Percentiles rank a stretch among this genome's conserved stretches.
Conservation (phyloP, 495 filamentous ascomycete genomes). For the Tuber brumale region DNA sequence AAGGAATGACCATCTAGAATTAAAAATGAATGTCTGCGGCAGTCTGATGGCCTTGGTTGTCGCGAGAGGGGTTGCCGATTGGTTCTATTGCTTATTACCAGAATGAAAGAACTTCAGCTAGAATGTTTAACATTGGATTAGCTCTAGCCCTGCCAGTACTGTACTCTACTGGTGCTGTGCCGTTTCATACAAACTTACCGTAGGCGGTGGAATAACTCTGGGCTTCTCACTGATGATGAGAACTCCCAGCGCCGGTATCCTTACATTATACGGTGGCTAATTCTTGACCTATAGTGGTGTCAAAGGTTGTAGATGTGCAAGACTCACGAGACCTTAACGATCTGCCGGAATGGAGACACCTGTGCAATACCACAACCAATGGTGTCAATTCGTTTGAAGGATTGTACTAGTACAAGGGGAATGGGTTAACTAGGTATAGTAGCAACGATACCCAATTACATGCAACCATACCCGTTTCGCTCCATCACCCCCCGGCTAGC, state of each 20-base stretch:
- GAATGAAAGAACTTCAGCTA: background rate
- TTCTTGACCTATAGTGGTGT: background rate
- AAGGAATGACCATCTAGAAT: background rate
- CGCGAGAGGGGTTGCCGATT: background rate
- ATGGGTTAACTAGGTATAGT: too few relatives aligned
- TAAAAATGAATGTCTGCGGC: background rate
- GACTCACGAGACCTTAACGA: background rate
- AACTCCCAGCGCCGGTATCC: too few relatives aligned
- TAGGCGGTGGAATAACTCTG: too few relatives aligned
- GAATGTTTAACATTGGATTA: background rate
- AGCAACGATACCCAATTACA: too few relatives aligned
- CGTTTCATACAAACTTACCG: background rate
- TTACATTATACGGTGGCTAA: too few relatives aligned
- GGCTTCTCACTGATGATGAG: too few relatives aligned
- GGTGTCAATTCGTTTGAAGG: background rate
- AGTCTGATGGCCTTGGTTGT: background rate
- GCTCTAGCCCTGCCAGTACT: background rate
- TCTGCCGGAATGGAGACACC: background rate
- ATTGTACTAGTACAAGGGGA: too few relatives aligned
- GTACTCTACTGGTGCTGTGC: too few relatives aligned
- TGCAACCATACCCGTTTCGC: too few relatives aligned
- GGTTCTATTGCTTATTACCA: background rate
- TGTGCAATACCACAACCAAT: background rate
- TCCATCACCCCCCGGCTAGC: too few relatives aligned
- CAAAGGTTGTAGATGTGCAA: background rate